A percentile compares a stretch with the other conserved stretches of the same genome.
phyloP scores from a whole-genome alignment of 2,329 filamentous ascomycete genomes.

The Zasmidium cellare region DNA sequence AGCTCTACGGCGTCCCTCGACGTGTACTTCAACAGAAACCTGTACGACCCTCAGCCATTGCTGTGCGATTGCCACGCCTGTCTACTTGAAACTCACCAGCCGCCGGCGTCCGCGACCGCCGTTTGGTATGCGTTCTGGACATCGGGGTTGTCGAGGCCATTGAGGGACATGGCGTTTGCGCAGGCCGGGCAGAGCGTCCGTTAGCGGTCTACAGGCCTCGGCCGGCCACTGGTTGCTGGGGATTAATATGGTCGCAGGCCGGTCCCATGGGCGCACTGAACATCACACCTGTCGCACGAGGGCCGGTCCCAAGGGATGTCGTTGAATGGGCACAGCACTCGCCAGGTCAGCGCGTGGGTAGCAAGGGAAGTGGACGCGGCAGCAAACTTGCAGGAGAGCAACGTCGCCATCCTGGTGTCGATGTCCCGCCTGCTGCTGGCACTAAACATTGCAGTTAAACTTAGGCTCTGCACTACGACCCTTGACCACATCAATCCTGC shows the following conservation, averaged over 20 bases:
- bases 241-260: conserved; percentile 8
- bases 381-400: conserved; percentile 8
- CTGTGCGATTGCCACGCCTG: background rate
- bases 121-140: conserved; percentile 83
- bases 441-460: conserved; percentile 1
- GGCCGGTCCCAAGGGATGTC: conserved; percentile 2
- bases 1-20: conserved; percentile 85
- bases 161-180: conserved; percentile 74
- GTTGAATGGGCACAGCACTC: background rate
- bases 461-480: conserved; percentile 6
- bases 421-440: conserved; percentile 1
- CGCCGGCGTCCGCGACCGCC: conserved; percentile 78
- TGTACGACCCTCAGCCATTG: conserved; percentile 41
- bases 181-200: conserved; percentile 9
- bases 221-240: background rate
- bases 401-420: conserved; percentile 1
- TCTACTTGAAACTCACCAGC: conserved; percentile 71
- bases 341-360: background rate
- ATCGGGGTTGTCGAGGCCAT: conserved; percentile 81
- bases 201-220: conserved; percentile 4
- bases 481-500: conserved; percentile 1
- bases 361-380: conserved; percentile 4
- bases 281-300: conserved; percentile 17
- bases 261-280: conserved; percentile 17
- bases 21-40: conserved; percentile 92